Percentiles rank a stretch among this genome's conserved stretches.
phyloP scores from a whole-genome alignment of 768 basidiomycete species.

The Macrocybe gigantea region DNA sequence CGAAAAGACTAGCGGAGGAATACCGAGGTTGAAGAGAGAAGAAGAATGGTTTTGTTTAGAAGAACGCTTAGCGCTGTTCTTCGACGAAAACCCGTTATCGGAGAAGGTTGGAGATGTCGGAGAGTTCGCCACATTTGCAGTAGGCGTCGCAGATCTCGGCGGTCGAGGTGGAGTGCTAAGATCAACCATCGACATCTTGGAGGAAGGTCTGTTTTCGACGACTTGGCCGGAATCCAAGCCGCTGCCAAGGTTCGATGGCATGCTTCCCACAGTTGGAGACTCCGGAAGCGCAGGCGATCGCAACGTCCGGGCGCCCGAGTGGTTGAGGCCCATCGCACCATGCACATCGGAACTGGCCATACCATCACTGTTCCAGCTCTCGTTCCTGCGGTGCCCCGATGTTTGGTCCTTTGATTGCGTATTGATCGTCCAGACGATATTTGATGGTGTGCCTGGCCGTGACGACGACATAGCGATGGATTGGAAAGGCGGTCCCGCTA shows the following conservation, averaged over 20 bases:
- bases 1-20: slow-evolving; percentile 60
- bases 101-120: slow-evolving; percentile 47
- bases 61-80: slow-evolving; percentile 39
- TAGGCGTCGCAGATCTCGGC: slow-evolving; percentile 63
- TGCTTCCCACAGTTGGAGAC: slow-evolving; percentile 44
- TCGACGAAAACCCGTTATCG: slow-evolving; percentile 33
- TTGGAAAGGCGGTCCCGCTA: slow-evolving; percentile 56
- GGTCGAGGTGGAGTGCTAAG: slow-evolving; percentile 38
- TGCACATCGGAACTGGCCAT: slow-evolving; percentile 24
- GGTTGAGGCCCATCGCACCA: slow-evolving; percentile 31
- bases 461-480: slow-evolving; percentile 51
- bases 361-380: slow-evolving; percentile 49
- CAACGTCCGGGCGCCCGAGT: slow-evolving; percentile 37
- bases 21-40: slow-evolving; percentile 47
- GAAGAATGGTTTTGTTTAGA: slow-evolving; percentile 48
- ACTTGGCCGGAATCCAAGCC: slow-evolving; percentile 21
- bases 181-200: slow-evolving; percentile 46
- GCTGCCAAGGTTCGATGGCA: slow-evolving; percentile 22
- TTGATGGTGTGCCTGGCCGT: slow-evolving; percentile 64
- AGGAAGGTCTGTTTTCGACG: slow-evolving; percentile 24
- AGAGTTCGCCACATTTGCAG: slow-evolving; percentile 48
- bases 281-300: slow-evolving; percentile 57
- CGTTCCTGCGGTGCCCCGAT: slow-evolving; percentile 46
- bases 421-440: slow-evolving; percentile 60
- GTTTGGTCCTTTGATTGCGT: slow-evolving; percentile 22